Evolutionary conservation across 2,329 filamentous ascomycete species (phyloP).

Genomic region (Penicillium sclerotiorum): DNA sequence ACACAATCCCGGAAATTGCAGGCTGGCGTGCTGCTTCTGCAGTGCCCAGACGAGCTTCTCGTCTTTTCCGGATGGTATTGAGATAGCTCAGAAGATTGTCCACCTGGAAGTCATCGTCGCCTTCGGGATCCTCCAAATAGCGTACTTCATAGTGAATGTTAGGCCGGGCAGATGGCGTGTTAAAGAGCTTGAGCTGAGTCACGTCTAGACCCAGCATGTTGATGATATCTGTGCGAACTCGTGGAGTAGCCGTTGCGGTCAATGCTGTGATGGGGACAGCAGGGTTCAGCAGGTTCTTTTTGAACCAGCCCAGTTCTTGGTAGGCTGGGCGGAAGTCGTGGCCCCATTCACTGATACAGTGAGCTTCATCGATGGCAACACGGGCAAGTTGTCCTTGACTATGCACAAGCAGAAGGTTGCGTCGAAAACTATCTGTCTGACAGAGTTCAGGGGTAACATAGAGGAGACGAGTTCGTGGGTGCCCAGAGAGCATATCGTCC

Average conservation of each 20-base stretch:
- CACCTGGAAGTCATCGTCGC: constrained; percentile 64
- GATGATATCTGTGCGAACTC: constrained; percentile 82
- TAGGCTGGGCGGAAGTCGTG: constrained; percentile 96
- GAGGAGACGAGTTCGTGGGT: constrained; percentile 78
- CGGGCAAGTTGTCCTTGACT: constrained; percentile 81
- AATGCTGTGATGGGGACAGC: constrained; percentile 89
- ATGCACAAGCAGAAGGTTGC: constrained; percentile 71
- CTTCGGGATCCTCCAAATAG: constrained; percentile 48
- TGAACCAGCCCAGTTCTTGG: constrained; percentile 82
- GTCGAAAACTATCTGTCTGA: constrained; percentile 73
- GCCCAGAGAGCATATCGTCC: constrained; percentile 81
- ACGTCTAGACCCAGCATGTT: constrained; percentile 69
- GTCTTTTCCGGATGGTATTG: constrained; percentile 69
- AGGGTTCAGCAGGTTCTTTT: constrained; percentile 66
- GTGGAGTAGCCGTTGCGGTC: constrained; percentile 84
- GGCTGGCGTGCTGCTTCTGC: constrained; percentile 25
- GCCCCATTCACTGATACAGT: constrained; percentile 98
- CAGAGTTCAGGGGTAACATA: constrained; percentile 95
- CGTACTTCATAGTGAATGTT: constrained; percentile 92
- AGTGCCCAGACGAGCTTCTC: constrained; percentile 55
- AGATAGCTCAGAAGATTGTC: constrained; percentile 81
- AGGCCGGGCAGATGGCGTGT: constrained; percentile 78
- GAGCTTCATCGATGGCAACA: constrained; percentile 89
- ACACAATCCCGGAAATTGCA: constrained; percentile 51
- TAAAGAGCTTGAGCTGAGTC: constrained; percentile 69